A percentile compares a stretch with the other conserved stretches of the same genome.
These are phyloP conservation scores for Calonectria pseudoreteaudii DNA, from an alignment of 2,329 filamentous ascomycete species.

Conservation along the genomic window DNA sequence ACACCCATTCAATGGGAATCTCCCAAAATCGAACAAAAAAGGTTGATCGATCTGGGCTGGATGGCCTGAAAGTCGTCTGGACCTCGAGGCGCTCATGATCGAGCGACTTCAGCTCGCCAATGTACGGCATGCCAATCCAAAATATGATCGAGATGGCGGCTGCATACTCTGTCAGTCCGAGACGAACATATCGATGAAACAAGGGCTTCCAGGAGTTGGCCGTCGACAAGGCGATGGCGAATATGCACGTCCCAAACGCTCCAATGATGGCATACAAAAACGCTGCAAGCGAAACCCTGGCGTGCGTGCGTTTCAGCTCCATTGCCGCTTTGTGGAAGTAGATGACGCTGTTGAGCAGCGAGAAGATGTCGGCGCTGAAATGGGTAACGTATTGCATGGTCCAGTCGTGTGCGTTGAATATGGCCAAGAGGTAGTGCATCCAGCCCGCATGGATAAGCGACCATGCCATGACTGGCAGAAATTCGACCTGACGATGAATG, in stretches of 20 bases:
- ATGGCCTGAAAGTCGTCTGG: constrained; percentile 67
- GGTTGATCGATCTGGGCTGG: constrained; percentile 61
- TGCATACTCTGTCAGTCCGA: constrained; percentile 72
- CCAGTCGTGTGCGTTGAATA: constrained; percentile 77
- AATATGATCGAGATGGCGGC: constrained; percentile 75
- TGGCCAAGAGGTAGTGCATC: constrained; percentile 73
- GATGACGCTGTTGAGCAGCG: constrained; percentile 74
- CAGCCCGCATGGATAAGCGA: constrained; percentile 73
- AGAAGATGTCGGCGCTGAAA: constrained; percentile 76
- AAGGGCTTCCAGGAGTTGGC: constrained; percentile 72
- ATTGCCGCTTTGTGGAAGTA: constrained; percentile 77
- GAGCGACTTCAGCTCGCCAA: constrained; percentile 68
- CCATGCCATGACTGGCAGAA: constrained; percentile 77
- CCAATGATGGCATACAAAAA: constrained; percentile 76
- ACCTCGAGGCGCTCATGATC: constrained; percentile 70
- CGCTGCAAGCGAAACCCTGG: constrained; percentile 67
- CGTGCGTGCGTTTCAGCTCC: constrained; percentile 71
- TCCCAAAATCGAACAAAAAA: constrained; percentile 76
- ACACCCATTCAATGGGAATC: constrained; percentile 68
- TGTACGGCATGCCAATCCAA: constrained; percentile 72
- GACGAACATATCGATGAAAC: constrained; percentile 71
- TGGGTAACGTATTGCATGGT: constrained; percentile 78
- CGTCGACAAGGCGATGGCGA: constrained; percentile 71
- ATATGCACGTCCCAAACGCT: constrained; percentile 70
- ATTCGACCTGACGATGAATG: constrained; percentile 58